phyloP scores from a whole-genome alignment of 345 rosid genomes.

The Ricinus communis region DNA sequence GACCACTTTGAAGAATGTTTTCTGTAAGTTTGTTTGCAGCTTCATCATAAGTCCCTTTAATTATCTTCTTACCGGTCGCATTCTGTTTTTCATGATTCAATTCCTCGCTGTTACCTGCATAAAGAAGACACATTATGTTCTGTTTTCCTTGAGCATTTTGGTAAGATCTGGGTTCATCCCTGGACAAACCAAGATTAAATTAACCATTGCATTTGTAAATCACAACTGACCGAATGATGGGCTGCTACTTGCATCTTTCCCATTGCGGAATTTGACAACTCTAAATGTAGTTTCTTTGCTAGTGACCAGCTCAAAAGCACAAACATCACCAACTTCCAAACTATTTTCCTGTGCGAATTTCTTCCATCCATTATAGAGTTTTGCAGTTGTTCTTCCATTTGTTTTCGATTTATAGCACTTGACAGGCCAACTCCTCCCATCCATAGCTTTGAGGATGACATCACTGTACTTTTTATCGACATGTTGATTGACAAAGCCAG shows the following conservation, averaged over 20 bases:
- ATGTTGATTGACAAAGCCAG: conserved; percentile 7
- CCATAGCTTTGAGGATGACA: neutral
- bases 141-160: neutral
- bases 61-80: too few relatives aligned
- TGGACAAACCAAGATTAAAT: too few relatives aligned
- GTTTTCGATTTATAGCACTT: neutral
- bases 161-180: too few relatives aligned
- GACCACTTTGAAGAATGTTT: too few relatives aligned
- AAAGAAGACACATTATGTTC: neutral
- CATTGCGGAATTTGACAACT: neutral
- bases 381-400: too few relatives aligned
- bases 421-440: conserved; percentile 19
- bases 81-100: neutral
- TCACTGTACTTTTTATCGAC: neutral
- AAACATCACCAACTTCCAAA: conserved; percentile 19
- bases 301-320: conserved; percentile 14
- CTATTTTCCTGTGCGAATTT: conserved; percentile 3
- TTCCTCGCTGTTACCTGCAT: neutral
- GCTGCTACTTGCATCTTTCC: neutral
- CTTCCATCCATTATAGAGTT: neutral
- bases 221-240: neutral
- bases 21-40: too few relatives aligned
- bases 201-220: too few relatives aligned
- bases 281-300: neutral
- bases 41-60: neutral